Percentiles rank a stretch among this genome's conserved stretches.
Evolutionary conservation across 2,329 filamentous ascomycete species (phyloP).

Genomic region (Juglanconis sp.): DNA sequence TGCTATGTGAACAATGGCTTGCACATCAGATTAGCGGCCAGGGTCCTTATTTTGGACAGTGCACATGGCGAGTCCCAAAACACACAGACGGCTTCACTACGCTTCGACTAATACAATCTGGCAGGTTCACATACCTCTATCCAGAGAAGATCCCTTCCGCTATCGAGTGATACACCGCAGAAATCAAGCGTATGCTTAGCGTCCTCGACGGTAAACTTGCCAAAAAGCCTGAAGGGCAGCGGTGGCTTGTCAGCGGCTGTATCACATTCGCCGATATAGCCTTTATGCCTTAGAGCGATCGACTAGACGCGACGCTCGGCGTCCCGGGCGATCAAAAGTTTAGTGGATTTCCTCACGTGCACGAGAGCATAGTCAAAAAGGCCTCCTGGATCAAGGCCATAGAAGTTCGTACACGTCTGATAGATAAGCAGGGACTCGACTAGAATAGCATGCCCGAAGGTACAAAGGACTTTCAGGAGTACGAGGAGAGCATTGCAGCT

Average conservation of each 20-base stretch:
- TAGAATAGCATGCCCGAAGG: conserved; percentile 35
- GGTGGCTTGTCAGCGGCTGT: conserved; percentile 8
- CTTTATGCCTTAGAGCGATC: too few relatives aligned
- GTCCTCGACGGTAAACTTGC: conserved; percentile 32
- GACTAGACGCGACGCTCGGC: too few relatives aligned
- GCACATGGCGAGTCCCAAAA: too few relatives aligned
- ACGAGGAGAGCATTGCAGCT: conserved; percentile 24
- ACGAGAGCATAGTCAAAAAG: too few relatives aligned
- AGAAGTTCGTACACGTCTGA: conserved; percentile 24
- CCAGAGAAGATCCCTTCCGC: conserved; percentile 1
- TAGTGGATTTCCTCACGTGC: too few relatives aligned
- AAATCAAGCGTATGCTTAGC: conserved; percentile 11
- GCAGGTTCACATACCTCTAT: conserved; percentile 31
- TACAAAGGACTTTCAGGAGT: conserved; percentile 27
- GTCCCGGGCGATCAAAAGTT: too few relatives aligned
- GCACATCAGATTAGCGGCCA: conserved; percentile 42
- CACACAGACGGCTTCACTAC: too few relatives aligned
- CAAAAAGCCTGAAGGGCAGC: background rate
- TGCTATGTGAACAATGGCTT: conserved; percentile 29
- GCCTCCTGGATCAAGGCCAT: too few relatives aligned
- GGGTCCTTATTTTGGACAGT: conserved; percentile 44
- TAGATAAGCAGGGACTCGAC: conserved; percentile 35
- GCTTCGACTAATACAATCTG: too few relatives aligned
- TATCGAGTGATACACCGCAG: conserved; percentile 3
- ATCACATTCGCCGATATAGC: conserved; percentile 10